Conservation (phyloP, 2,329 filamentous ascomycete species). For the Trichoderma hamatum region DNA sequence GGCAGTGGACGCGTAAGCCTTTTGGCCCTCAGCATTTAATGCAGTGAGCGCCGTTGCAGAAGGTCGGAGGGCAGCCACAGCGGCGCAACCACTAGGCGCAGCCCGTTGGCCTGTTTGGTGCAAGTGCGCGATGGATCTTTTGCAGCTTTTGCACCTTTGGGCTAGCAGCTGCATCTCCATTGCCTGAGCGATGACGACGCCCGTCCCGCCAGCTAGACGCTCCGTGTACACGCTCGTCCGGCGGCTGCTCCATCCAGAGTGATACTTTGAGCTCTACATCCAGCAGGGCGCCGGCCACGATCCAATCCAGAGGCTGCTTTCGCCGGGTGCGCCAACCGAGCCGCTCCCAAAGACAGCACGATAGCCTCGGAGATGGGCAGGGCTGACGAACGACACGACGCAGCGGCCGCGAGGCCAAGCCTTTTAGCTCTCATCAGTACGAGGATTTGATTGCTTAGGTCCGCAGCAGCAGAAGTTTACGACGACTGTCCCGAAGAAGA, state of each 20-base stretch:
- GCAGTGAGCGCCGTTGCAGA: conserved; percentile 12
- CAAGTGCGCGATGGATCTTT: conserved; percentile 24
- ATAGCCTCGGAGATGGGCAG: conserved; percentile 22
- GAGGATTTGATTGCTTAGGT: background rate
- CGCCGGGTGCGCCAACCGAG: conserved; percentile 25
- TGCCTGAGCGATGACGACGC: conserved; percentile 40
- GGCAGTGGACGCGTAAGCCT: conserved; percentile 39
- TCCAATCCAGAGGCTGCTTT: conserved; percentile 6
- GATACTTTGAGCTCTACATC: too few relatives aligned
- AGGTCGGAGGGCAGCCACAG: background rate
- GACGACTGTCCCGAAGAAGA: background rate
- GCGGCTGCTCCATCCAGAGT: background rate
- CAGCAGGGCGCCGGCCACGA: background rate
- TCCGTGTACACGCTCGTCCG: background rate
- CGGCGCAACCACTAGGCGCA: conserved; percentile 25
- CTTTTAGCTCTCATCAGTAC: background rate
- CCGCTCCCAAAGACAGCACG: conserved; percentile 19
- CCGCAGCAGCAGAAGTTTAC: background rate
- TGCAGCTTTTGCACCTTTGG: conserved; percentile 15
- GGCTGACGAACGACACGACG: conserved; percentile 32
- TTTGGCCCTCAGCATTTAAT: conserved; percentile 23
- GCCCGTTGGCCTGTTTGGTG: conserved; percentile 10
- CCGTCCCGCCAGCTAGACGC: conserved; percentile 13
- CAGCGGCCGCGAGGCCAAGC: conserved; percentile 11
- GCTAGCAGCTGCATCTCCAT: conserved; percentile 7